A percentile compares a stretch with the other conserved stretches of the same genome.
phyloP scores from a whole-genome alignment of 169 alveolate species.

The Babesia ovis region DNA sequence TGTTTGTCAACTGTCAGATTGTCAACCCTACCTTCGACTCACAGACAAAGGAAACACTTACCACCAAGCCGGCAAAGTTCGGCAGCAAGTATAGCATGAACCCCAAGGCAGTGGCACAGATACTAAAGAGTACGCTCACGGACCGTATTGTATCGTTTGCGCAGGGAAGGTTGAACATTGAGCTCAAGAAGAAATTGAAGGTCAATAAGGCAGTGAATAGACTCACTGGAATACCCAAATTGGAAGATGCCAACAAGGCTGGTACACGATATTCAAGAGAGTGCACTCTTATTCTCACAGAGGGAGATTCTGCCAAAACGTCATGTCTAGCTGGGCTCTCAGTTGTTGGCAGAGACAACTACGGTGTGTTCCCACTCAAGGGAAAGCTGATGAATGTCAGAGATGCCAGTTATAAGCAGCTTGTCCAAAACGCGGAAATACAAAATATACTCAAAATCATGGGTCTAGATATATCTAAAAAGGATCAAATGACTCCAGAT shows the following conservation, averaged over 20 bases:
- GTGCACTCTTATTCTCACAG: slow-evolving; percentile 98
- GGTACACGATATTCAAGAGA: slow-evolving; percentile 93
- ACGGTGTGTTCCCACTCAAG: slow-evolving; percentile 98
- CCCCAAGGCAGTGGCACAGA: slow-evolving; percentile 88
- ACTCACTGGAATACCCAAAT: slow-evolving; percentile 89
- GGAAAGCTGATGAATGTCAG: slow-evolving; percentile 99
- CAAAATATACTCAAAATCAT: slow-evolving; percentile 93
- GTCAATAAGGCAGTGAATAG: slow-evolving; percentile 77
- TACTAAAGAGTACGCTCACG: slow-evolving; percentile 86
- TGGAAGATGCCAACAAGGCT: slow-evolving; percentile 99
- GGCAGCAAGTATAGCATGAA: slow-evolving; percentile 88
- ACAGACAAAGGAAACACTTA: slow-evolving; percentile 95
- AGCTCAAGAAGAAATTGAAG: slow-evolving; percentile 85
- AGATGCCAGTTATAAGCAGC: slow-evolving; percentile 94
- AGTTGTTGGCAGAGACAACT: slow-evolving; percentile 97
- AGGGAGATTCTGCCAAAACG: slow-evolving; percentile 99
- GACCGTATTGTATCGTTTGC: slow-evolving; percentile 91
- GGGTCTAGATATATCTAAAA: slow-evolving; percentile 90
- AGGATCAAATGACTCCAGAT: slow-evolving; percentile 85
- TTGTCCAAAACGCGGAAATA: slow-evolving; percentile 94
- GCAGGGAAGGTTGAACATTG: slow-evolving; percentile 92
- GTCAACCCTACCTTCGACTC: slow-evolving; percentile 99
- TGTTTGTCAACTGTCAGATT: slow-evolving; percentile 95
- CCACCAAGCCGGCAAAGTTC: slow-evolving; percentile 89
- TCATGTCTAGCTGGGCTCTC: slow-evolving; percentile 98